Conservation (phyloP, 2,329 filamentous ascomycete genomes). For the Colletotrichum sp. region DNA sequence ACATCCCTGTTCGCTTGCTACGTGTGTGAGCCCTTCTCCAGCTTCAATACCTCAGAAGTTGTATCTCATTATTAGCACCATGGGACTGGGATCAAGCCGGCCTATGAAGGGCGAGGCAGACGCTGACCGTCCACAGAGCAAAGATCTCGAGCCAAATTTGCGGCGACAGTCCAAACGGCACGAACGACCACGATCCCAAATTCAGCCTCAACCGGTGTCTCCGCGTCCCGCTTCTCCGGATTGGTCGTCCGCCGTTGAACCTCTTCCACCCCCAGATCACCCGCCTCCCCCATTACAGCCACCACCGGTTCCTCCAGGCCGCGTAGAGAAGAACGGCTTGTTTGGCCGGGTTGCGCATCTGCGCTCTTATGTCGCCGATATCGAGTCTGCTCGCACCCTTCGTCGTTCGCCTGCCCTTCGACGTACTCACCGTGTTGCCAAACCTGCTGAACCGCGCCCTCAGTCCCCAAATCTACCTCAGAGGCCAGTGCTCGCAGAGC, state of each 20-base stretch:
- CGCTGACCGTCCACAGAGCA: not conserved
- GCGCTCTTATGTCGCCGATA: not conserved
- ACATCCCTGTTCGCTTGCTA: not conserved
- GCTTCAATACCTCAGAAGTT: not conserved
- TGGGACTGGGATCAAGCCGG: not conserved
- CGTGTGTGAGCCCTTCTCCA: not conserved
- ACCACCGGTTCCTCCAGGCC: not conserved
- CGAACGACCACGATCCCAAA: not conserved
- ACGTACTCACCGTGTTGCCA: not conserved
- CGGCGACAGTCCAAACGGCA: not conserved
- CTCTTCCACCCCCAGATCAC: not conserved
- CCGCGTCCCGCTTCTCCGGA: not conserved
- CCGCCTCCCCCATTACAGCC: not conserved
- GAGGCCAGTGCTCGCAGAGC: not conserved
- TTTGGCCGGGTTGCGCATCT: not conserved
- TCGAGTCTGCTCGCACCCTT: not conserved
- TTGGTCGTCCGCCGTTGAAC: not conserved
- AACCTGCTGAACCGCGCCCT: not conserved
- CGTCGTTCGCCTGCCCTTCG: not conserved
- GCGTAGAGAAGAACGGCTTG: not conserved
- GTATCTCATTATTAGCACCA: not conserved
- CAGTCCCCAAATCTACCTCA: not conserved
- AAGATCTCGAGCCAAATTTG: not conserved
- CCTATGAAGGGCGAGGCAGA: not conserved
- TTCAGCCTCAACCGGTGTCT: not conserved